Evolutionary conservation across 257 asterid genomes (phyloP), one percentile per base, ranked within the genome.

Genomic region (Osmanthus fragrans): DNA sequence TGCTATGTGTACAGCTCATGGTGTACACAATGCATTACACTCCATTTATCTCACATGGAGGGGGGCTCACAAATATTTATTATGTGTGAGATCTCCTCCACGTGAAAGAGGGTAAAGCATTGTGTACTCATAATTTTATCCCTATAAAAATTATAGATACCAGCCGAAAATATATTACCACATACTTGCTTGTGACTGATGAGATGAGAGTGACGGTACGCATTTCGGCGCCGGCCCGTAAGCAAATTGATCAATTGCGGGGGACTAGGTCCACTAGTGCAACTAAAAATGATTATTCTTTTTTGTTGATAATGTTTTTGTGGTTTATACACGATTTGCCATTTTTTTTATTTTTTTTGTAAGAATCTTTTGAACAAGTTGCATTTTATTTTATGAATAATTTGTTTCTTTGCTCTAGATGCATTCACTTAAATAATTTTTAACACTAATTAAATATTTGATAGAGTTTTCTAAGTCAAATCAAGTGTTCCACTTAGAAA

Each of bases 151-250:
- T 32, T 32, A 37, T 37, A 37, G 2, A 40, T 40, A 0, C 49
- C 49, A 0, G 49, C 49, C 49, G 49, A 40, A 15, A 40, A 3
- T 2, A 40, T 40, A 2, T 40, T 40, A 40, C 49, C 49, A 40
- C 49, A 40, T 40, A 36, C 39, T 5, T 36, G 16, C 49, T 40
- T 4, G 49, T 13, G 54, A 47, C 56, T 3, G n/a, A 15, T 16
- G n/a, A 45, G 19, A 3, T 45, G 56, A 16, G 56, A 40, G 49
- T 10, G 15, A 40, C 49, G 15, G 15, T 2, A 40, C 15, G 1
- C 7, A 10, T 32, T 23, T 25, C 66, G 60, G 74, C 81, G 67
- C 77, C 78, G n/a, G n/a, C n/a, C n/a, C n/a, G 69, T 65, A 69
- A 65, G 11, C 74, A 49, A 65, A n/a, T 73, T 79, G 82, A 47